Base-by-base conservation (phyloP, 2,329 filamentous ascomycete genomes). In the Scytalidium sp. region DNA sequence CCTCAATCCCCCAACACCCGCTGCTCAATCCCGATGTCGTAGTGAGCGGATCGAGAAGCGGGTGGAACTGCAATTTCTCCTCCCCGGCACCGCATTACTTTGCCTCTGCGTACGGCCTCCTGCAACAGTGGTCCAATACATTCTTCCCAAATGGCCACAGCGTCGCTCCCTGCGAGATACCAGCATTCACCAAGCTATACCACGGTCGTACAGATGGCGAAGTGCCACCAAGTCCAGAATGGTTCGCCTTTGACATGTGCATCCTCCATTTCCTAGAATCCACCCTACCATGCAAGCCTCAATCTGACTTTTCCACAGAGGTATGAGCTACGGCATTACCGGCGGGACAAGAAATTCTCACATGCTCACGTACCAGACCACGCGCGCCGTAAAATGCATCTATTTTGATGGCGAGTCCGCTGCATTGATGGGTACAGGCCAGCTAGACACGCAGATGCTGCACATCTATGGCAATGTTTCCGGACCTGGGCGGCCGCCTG, bases 311-410 rank as follows among this genome's bases (percentile, higher is more conserved):
- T 36, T 29, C 8, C 25, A 9, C 41, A 69, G 67, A 39, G 74
- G 74, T 50, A 79, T 78, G 75, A 68, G 74, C n/a, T 79, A 79
- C 55, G 73, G 72, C 4, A 78, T 79, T 53, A 77, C 76, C 69
- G 75, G 75, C 19, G 63, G 62, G 1, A 64, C 65, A 20, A 64
- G 68, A 27, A 60, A 72, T 45, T 73, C 71, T 8, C 70, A 71
- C 50, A 64, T 79, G 64, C 64, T 78, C 32, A 76, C 72, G 1
- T 79, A 75, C 57, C 70, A 76, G 55, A 74, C 73, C 1, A 73
- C 67, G 17, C 69, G 68, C 4, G 60, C 66, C 9, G 60, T 72
- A 8, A 68, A 66, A 49, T 70, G 69, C 23, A 60, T 79, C 3
- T 78, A 78, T 56, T 76, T 79, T 50, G 76, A 79, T 58, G 76